phyloP scores from a whole-genome alignment of 2,329 filamentous ascomycete genomes.

The Trichoderma simmonsii region DNA sequence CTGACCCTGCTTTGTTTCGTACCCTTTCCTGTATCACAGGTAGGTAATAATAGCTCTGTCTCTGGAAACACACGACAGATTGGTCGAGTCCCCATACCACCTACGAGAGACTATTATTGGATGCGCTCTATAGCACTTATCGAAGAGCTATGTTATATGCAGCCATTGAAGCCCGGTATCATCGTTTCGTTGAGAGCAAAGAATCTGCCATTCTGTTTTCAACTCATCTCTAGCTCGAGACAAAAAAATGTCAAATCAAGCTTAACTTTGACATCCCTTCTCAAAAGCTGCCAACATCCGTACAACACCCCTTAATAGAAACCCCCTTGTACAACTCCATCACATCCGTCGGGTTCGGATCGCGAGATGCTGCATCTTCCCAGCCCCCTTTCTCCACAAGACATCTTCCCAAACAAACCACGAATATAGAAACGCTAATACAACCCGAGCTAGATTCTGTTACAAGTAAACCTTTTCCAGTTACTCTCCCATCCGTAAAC shows the following conservation, averaged over 20 bases:
- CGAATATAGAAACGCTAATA: background rate
- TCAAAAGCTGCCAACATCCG: background rate
- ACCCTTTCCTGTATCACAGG: background rate
- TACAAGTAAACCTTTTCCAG: background rate
- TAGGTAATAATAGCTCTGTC: background rate
- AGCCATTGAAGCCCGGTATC: background rate
- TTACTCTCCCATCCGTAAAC: background rate
- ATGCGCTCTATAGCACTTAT: background rate
- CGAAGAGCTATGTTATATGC: background rate
- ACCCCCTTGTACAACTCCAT: background rate
- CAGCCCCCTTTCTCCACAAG: background rate
- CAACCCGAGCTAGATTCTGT: background rate
- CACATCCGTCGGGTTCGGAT: background rate
- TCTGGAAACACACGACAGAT: background rate
- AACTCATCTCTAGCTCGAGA: background rate
- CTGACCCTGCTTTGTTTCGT: background rate
- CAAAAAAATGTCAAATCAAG: background rate
- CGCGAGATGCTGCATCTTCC: background rate
- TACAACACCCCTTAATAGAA: background rate
- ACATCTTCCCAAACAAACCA: background rate
- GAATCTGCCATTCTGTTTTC: background rate
- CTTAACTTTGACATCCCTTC: background rate
- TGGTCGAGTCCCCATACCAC: background rate
- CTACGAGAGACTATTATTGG: background rate
- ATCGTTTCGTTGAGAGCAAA: background rate